Percentiles rank a stretch among this genome's conserved stretches.
Evolutionary conservation across 441 rosid species (phyloP).

Genomic region (Pelargonium myrrhifolium): DNA sequence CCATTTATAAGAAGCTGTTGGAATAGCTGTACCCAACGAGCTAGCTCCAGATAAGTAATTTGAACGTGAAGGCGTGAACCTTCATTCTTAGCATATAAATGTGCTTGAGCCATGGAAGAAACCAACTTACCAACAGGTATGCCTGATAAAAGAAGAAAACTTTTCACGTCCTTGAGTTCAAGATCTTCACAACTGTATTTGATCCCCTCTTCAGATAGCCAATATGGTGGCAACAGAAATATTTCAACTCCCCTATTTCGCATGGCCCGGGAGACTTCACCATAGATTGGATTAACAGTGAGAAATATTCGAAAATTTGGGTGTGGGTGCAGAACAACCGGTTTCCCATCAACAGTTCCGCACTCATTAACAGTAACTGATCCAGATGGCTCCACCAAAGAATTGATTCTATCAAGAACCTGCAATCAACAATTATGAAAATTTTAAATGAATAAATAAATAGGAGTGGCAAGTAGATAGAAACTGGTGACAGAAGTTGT

Average conservation of each 20-base stretch:
- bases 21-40: slow-evolving; percentile 75
- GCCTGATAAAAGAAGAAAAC: slow-evolving; percentile 70
- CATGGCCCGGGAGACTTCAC: slow-evolving; percentile 97
- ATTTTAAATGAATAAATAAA: slow-evolving; percentile 7
- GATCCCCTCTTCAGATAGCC: slow-evolving; percentile 49
- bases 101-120: slow-evolving; percentile 84
- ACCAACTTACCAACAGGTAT: slow-evolving; percentile 57
- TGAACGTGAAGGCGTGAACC: slow-evolving; percentile 41
- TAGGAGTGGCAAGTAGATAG: background rate
- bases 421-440: slow-evolving; percentile 25
- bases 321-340: slow-evolving; percentile 70
- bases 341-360: slow-evolving; percentile 80
- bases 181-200: slow-evolving; percentile 38
- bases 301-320: slow-evolving; percentile 84
- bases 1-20: slow-evolving; percentile 74
- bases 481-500: background rate
- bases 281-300: slow-evolving; percentile 79
- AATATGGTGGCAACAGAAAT: slow-evolving; percentile 85
- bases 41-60: slow-evolving; percentile 79
- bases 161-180: slow-evolving; percentile 52
- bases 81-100: slow-evolving; percentile 56
- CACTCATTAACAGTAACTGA: slow-evolving; percentile 85
- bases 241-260: slow-evolving; percentile 97
- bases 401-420: slow-evolving; percentile 98
- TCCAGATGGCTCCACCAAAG: slow-evolving; percentile 88